phyloP scores from a whole-genome alignment of 257 asterid species.

The Parsonsia alboflavescens region DNA sequence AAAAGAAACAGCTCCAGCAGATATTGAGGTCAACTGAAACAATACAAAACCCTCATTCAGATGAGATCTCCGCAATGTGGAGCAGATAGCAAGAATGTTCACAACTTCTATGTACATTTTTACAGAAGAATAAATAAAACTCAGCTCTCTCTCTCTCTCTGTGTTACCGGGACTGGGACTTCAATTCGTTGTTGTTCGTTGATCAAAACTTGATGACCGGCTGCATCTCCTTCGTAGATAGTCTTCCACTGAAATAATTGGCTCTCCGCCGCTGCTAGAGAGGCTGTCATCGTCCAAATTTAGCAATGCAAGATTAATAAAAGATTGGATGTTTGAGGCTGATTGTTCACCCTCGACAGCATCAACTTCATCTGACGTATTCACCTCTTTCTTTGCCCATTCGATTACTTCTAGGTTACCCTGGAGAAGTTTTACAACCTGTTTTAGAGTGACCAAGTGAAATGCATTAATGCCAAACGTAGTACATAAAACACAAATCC shows the following conservation, averaged over 20 bases:
- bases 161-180: neutral
- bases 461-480: neutral
- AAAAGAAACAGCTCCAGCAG: no score
- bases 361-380: slow-evolving; percentile 36
- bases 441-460: slow-evolving; percentile 19
- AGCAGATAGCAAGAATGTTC: slow-evolving; percentile 9
- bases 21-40: no score
- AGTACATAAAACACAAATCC: neutral
- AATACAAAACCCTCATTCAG: no score
- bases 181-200: slow-evolving; percentile 12
- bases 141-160: slow-evolving; percentile 9
- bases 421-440: slow-evolving; percentile 75
- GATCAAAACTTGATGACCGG: slow-evolving; percentile 69
- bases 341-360: slow-evolving; percentile 42
- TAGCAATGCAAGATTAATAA: slow-evolving; percentile 68
- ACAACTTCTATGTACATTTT: slow-evolving; percentile 20
- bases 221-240: slow-evolving; percentile 77
- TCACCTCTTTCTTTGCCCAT: slow-evolving; percentile 56
- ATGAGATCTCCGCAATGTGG: slow-evolving; percentile 20
- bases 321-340: slow-evolving; percentile 54
- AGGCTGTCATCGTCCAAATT: slow-evolving; percentile 65
- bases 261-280: slow-evolving; percentile 62
- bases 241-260: slow-evolving; percentile 72
- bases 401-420: slow-evolving; percentile 47
- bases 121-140: slow-evolving; percentile 14